Evolutionary conservation across 75 land plant species (phyloP).

Genomic region (Selaginella moellendorffii): DNA sequence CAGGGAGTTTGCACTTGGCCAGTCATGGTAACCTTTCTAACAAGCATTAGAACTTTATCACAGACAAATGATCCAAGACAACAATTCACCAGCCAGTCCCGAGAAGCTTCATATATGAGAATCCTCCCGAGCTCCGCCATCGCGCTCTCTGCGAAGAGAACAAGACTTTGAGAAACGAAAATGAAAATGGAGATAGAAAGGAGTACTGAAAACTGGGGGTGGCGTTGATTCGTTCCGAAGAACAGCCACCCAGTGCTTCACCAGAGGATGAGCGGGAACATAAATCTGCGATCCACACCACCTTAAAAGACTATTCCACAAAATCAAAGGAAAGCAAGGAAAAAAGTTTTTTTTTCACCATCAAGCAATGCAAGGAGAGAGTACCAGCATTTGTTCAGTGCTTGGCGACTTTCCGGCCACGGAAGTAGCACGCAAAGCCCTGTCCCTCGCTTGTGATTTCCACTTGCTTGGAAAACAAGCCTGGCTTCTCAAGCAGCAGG

Average conservation of each 20-base stretch:
- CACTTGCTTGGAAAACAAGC: not conserved
- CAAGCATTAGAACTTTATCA: not conserved
- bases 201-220: slow-evolving; percentile 74
- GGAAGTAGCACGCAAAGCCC: not conserved
- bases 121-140: slow-evolving; percentile 94
- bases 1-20: slow-evolving; percentile 89
- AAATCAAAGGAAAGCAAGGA: not conserved
- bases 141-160: slow-evolving; percentile 42
- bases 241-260: slow-evolving; percentile 92
- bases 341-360: too few relatives aligned
- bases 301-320: too few relatives aligned
- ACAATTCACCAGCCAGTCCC: slow-evolving; percentile 92
- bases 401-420: not conserved
- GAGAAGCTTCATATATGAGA: slow-evolving; percentile 95
- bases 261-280: slow-evolving; percentile 92
- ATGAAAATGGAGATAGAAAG: too few relatives aligned
- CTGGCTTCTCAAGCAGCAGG: not conserved
- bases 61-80: not conserved
- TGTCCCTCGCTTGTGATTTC: not conserved
- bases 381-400: not conserved
- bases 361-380: not conserved
- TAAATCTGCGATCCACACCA: slow-evolving; percentile 68
- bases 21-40: slow-evolving; percentile 53
- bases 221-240: slow-evolving; percentile 81
- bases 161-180: too few relatives aligned